These are phyloP conservation scores for Kazachstania psychrophila DNA, from an alignment of 805 yeast genomes.

Conservation along the genomic window DNA sequence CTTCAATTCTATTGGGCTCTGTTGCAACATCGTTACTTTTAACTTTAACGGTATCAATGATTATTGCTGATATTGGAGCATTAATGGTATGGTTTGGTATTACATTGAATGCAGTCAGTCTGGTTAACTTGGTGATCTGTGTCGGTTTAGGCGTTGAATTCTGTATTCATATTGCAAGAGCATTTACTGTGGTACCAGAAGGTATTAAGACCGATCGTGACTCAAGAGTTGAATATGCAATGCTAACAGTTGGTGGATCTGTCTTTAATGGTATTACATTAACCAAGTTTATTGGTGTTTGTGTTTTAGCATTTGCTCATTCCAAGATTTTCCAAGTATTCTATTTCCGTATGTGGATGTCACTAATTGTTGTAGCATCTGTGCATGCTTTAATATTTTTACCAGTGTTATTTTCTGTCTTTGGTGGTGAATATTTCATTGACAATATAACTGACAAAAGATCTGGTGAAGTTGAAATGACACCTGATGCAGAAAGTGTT, in stretches of 20 bases:
- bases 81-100: constrained; percentile 67
- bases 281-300: constrained; percentile 82
- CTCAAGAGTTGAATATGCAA: constrained; percentile 41
- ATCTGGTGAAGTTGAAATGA: neutral
- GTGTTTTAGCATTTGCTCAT: constrained; percentile 75
- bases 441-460: neutral
- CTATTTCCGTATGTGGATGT: constrained; percentile 91
- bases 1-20: constrained; percentile 60
- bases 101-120: constrained; percentile 76
- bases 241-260: constrained; percentile 77
- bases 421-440: constrained; percentile 41
- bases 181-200: constrained; percentile 46
- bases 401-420: constrained; percentile 59
- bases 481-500: too few species aligned
- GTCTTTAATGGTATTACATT: constrained; percentile 85
- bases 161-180: constrained; percentile 77
- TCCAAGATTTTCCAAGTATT: constrained; percentile 85
- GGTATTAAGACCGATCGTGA: constrained; percentile 29
- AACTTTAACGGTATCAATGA: constrained; percentile 48
- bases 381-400: constrained; percentile 69
- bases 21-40: constrained; percentile 48
- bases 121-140: constrained; percentile 87
- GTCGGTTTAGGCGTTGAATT: constrained; percentile 91
- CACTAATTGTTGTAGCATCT: constrained; percentile 67
- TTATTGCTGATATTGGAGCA: constrained; percentile 69